These are phyloP conservation scores for Cardiospermum halicacabum DNA, from an alignment of 345 rosid genomes.

Conservation along the genomic window DNA sequence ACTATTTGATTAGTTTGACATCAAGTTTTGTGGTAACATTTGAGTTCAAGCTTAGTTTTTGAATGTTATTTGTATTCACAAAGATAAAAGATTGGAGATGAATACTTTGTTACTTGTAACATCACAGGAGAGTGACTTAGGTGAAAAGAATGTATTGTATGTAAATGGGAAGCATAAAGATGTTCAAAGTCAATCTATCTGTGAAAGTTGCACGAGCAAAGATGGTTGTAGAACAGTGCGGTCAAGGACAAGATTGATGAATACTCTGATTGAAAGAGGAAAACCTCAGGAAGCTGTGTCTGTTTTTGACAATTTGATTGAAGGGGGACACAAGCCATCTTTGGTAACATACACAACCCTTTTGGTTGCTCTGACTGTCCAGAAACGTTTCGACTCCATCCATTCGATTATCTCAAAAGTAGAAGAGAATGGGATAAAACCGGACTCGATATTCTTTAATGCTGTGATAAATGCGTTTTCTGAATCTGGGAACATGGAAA, in stretches of 20 bases:
- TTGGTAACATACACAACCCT: slow-evolving; percentile 55
- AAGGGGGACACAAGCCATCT: slow-evolving; percentile 52
- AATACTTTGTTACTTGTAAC: not conserved
- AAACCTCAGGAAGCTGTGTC: slow-evolving; percentile 49
- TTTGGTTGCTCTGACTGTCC: slow-evolving; percentile 53
- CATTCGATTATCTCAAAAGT: slow-evolving; percentile 43
- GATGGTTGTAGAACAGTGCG: slow-evolving; percentile 48
- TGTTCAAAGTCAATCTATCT: slow-evolving; percentile 11
- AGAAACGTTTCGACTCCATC: slow-evolving; percentile 42
- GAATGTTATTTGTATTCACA: not conserved
- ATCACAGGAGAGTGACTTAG: slow-evolving; percentile 18
- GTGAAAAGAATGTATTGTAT: slow-evolving; percentile 6
- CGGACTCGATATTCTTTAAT: slow-evolving; percentile 48
- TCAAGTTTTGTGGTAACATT: slow-evolving; percentile 1
- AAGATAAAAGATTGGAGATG: not conserved
- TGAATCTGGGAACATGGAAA: slow-evolving; percentile 56
- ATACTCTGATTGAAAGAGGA: slow-evolving; percentile 44
- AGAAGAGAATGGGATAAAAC: slow-evolving; percentile 41
- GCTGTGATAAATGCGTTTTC: slow-evolving; percentile 62
- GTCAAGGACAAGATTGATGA: slow-evolving; percentile 55
- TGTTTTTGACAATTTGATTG: slow-evolving; percentile 36
- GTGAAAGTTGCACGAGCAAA: slow-evolving; percentile 34
- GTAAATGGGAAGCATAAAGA: slow-evolving; percentile 13
- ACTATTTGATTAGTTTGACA: not conserved
- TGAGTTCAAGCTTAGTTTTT: not conserved